Percentiles rank a stretch among this genome's conserved stretches.
These are phyloP conservation scores for Penicillium lividum DNA, from an alignment of 495 filamentous ascomycete species.

Conservation along the genomic window DNA sequence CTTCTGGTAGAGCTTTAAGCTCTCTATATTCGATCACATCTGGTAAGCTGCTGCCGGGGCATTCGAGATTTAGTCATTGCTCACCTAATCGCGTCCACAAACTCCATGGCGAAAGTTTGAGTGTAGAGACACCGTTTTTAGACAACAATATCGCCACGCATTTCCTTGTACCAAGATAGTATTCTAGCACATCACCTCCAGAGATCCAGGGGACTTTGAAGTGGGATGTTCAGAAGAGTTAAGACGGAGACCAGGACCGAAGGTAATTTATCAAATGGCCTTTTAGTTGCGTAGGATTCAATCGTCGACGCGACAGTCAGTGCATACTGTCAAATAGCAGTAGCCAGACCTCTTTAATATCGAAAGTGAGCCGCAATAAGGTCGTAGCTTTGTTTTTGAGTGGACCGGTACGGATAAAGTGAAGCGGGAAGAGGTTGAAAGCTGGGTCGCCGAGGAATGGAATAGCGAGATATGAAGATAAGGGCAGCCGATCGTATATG, in stretches of 20 bases:
- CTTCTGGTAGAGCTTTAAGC: conserved; percentile 46
- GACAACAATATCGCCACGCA: conserved; percentile 16
- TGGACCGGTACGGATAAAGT: not conserved
- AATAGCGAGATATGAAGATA: not conserved
- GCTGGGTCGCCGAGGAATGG: not conserved
- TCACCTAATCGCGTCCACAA: conserved; percentile 45
- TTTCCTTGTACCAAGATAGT: conserved; percentile 18
- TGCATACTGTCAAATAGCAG: not conserved
- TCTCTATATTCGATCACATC: conserved; percentile 28
- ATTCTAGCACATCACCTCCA: conserved; percentile 11
- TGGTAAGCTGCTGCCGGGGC: conserved; percentile 7
- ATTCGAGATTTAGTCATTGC: conserved; percentile 2
- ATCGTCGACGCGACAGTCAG: not conserved
- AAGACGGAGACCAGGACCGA: not conserved
- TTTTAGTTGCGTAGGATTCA: not conserved
- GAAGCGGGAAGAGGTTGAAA: not conserved
- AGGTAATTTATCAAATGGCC: not conserved
- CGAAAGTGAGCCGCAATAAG: not conserved
- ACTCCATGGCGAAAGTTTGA: conserved; percentile 39
- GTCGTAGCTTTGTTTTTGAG: not conserved
- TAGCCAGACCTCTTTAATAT: not conserved
- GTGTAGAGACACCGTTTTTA: conserved; percentile 8
- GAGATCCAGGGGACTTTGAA: not conserved
- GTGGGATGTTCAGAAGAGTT: not conserved
- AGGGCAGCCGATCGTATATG: not conserved